Evolutionary conservation across 116 monocot genomes (phyloP).

Genomic region (Posidonia oceanica): DNA sequence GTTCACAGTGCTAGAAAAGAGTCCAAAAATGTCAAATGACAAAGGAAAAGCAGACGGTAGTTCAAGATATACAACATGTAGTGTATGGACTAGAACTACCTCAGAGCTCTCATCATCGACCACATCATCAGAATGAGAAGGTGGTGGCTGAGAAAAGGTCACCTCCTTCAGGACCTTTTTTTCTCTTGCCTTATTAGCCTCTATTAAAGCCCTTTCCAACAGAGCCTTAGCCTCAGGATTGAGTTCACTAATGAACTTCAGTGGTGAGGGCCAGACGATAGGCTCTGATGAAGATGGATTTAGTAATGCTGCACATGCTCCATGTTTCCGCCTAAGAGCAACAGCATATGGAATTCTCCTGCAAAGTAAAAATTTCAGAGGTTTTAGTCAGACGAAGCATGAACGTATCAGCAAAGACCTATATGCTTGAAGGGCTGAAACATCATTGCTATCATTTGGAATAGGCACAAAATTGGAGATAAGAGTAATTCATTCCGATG

Average conservation of each 20-base stretch:
- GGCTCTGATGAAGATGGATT: constrained; percentile 50
- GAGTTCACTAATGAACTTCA: constrained; percentile 58
- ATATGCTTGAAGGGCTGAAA: too few species aligned
- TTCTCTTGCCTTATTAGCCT: constrained; percentile 46
- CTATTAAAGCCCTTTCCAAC: constrained; percentile 38
- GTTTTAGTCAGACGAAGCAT: neutral
- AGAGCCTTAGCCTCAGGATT: constrained; percentile 40
- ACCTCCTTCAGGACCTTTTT: constrained; percentile 30
- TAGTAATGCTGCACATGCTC: constrained; percentile 39
- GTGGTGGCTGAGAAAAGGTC: constrained; percentile 26
- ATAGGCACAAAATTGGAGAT: too few species aligned
- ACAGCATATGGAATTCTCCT: constrained; percentile 46
- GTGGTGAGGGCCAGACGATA: constrained; percentile 52
- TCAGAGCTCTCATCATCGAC: constrained; percentile 41
- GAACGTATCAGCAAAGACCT: too few species aligned
- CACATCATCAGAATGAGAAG: constrained; percentile 39
- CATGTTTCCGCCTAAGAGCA: constrained; percentile 42
- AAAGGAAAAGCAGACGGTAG: too few species aligned
- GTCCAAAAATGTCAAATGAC: too few species aligned
- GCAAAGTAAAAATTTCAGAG: neutral
- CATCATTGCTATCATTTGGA: too few species aligned
- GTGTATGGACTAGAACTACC: constrained; percentile 14
- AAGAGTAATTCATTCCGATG: too few species aligned
- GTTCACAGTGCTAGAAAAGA: too few species aligned
- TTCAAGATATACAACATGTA: too few species aligned